Conservation (phyloP, 164 flowering plant species). For the Dillenia turbinata region DNA sequence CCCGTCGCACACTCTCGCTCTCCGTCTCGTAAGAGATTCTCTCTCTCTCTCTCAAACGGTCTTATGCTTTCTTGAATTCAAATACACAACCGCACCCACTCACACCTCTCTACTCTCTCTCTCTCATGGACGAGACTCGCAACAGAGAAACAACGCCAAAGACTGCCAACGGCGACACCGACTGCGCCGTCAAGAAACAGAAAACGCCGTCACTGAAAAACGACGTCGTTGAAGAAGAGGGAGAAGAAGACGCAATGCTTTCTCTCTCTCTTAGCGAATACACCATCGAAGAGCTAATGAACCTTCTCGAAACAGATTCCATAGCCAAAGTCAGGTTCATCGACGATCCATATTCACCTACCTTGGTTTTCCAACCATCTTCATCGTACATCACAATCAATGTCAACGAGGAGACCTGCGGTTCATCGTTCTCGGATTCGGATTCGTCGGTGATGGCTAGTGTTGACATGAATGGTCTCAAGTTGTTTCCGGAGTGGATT, state of each 20-base stretch:
- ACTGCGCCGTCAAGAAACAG: neutral
- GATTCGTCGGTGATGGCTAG: slow-evolving; percentile 19
- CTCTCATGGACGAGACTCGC: slow-evolving; percentile 3
- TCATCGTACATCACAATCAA: slow-evolving; percentile 13
- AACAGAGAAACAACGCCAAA: slow-evolving; percentile 1
- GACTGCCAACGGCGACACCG: slow-evolving; percentile 3
- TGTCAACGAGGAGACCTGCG: slow-evolving; percentile 22
- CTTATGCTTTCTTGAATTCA: no score
- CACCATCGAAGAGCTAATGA: slow-evolving; percentile 14
- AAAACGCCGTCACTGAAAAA: neutral
- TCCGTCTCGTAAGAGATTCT: neutral
- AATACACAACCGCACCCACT: no score
- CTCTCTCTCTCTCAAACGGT: neutral
- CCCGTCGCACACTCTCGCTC: no score
- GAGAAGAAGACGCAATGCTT: slow-evolving; percentile 8
- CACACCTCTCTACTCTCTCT: neutral
- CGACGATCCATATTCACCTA: neutral
- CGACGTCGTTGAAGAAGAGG: neutral
- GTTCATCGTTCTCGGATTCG: slow-evolving; percentile 17
- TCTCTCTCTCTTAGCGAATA: slow-evolving; percentile 13
- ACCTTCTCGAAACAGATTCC: slow-evolving; percentile 7
- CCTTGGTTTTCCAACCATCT: neutral
- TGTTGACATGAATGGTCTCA: slow-evolving; percentile 7
- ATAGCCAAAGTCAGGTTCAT: neutral
- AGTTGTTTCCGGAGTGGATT: neutral